phyloP scores from a whole-genome alignment of 768 basidiomycete species.

The Lactarius psammicola region DNA sequence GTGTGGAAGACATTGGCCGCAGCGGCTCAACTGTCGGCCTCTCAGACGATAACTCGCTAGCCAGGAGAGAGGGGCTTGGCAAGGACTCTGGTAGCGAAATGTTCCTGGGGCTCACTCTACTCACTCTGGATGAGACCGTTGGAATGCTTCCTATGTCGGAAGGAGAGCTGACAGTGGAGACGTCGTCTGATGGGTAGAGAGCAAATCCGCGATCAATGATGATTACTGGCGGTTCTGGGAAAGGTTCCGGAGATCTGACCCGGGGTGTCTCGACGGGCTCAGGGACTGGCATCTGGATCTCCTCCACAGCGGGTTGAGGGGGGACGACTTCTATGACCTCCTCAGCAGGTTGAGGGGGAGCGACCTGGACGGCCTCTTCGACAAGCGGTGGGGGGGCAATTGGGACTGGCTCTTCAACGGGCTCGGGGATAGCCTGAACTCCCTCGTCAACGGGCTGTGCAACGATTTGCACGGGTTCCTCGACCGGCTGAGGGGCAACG shows the following conservation, averaged over 20 bases:
- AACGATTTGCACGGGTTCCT: slow-evolving; percentile 7
- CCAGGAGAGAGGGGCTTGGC: slow-evolving; percentile 20
- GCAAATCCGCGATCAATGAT: background rate
- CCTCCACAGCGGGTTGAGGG: background rate
- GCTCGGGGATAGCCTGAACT: background rate
- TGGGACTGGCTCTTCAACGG: background rate
- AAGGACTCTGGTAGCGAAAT: slow-evolving; percentile 2
- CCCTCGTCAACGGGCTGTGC: background rate
- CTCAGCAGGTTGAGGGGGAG: background rate
- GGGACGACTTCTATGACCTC: background rate
- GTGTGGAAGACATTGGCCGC: slow-evolving; percentile 11
- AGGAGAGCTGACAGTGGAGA: slow-evolving; percentile 3
- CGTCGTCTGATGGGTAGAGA: background rate
- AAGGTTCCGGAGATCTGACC: slow-evolving; percentile 6
- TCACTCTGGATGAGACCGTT: slow-evolving; percentile 1
- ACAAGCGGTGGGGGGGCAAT: background rate
- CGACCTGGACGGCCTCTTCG: background rate
- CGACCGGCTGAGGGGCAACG: slow-evolving; percentile 23
- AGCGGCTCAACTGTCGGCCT: background rate
- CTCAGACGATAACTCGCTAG: slow-evolving; percentile 1
- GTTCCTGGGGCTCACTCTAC: background rate
- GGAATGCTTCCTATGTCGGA: slow-evolving; percentile 9
- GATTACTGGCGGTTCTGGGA: slow-evolving; percentile 1
- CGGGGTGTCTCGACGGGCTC: slow-evolving; percentile 6
- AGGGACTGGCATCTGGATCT: background rate